These are phyloP conservation scores for Sporothrix protearum DNA, from an alignment of 2,329 filamentous ascomycete species.

Conservation along the genomic window DNA sequence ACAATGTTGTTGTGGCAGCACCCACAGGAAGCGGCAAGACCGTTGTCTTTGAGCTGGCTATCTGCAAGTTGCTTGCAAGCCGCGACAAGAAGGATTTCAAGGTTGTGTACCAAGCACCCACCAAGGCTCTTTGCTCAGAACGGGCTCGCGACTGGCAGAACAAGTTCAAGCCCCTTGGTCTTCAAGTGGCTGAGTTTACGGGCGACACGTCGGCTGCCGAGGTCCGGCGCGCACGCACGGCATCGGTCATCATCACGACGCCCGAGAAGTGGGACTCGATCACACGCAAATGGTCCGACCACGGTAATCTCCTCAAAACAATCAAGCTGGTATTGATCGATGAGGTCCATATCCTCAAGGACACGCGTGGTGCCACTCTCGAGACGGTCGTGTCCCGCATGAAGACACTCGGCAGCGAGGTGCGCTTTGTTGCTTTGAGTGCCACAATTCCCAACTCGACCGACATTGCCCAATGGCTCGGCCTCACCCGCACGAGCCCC, in stretches of 20 bases:
- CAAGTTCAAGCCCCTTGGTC: constrained; percentile 65
- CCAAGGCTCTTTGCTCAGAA: constrained; percentile 77
- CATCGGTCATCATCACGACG: constrained; percentile 80
- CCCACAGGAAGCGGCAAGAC: constrained; percentile 87
- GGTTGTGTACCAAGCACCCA: constrained; percentile 80
- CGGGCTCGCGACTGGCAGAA: constrained; percentile 70
- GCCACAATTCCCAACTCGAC: constrained; percentile 79
- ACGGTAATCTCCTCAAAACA: constrained; percentile 68
- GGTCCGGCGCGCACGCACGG: constrained; percentile 64
- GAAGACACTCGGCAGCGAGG: constrained; percentile 72
- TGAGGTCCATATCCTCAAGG: constrained; percentile 82
- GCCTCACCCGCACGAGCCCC: constrained; percentile 57
- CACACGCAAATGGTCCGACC: constrained; percentile 81
- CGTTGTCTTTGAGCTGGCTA: constrained; percentile 73
- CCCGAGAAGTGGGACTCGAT: constrained; percentile 92
- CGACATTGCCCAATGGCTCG: constrained; percentile 78
- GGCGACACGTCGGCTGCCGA: constrained; percentile 71
- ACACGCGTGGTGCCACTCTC: constrained; percentile 71
- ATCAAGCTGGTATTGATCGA: constrained; percentile 81
- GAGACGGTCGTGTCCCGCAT: constrained; percentile 83
- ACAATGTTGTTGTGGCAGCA: constrained; percentile 76
- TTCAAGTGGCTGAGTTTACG: constrained; percentile 73
- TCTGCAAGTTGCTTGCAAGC: constrained; percentile 64
- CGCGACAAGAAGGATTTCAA: constrained; percentile 63
- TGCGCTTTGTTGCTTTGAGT: constrained; percentile 77